Evolutionary conservation across 176 grass and related monocot species (phyloP), one percentile per base, ranked within the genome.

Genomic region (Phyllostachys edulis): DNA sequence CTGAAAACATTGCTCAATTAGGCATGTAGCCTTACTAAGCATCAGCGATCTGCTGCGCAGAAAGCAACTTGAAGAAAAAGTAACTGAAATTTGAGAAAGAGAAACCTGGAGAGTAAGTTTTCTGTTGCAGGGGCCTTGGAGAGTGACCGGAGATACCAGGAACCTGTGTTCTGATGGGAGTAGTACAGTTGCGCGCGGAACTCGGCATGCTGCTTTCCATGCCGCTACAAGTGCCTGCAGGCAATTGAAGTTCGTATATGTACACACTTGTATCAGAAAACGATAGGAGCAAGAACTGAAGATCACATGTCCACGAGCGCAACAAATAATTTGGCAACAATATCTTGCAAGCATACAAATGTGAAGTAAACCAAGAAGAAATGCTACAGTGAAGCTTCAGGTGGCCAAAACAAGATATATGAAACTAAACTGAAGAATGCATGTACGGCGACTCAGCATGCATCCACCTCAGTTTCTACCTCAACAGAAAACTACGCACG

Each of bases 51-150:
- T 29, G 59, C 5, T 23, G 55, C 51, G 1, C 17, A 55, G 6
- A 57, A 57, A n/a, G 55, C 55, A 17, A 55, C 51, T 55, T 21
- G 4, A 40, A 32, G 34, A 20, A 21, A 23, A 70, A 70, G 41
- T 1, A 6, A 17, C 13, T 52, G 8, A 65, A 63, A 63, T 79
- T 71, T 47, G 18, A 52, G 68, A 17, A 83, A 12, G 4, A 26
- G 71, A 56, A 32, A 95, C 93, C 93, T 92, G 88, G 39, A 92
- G 82, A 51, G 83, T 71, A 55, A 95, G 80, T 9, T 79, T 80
- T n/a, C 76, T 60, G 80, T 68, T 91, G 75, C 93, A 95, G 55
- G 90, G 93, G 65, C 93, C 90, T 71, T 89, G 88, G 36, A 95
- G 76, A 27, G 71, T 95, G 63, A 92, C 62, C 63, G 88, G 86